Evolutionary conservation across 352 stramenopile species (phyloP), one percentile per base, ranked within the genome.

Genomic region (Pythium insidiosum): DNA sequence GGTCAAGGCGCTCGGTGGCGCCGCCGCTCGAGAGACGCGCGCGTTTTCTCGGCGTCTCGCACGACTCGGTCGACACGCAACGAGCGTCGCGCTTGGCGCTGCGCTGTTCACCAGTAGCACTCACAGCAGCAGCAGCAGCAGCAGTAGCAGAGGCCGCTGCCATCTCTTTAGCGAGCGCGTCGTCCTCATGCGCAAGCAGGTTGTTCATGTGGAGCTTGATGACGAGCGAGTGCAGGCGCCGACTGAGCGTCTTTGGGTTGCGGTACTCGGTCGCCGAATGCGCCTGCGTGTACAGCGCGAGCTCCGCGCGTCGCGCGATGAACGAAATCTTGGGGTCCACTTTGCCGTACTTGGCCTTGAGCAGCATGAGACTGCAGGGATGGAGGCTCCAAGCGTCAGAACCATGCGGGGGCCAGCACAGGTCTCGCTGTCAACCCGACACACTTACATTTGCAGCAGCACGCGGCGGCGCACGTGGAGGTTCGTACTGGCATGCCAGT

Each of bases 261-360:
- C 59, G 44, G 43, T 68, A 68, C 41, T 68, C 59, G 40, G 25
- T 12, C 1, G 49, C 24, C 3, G 59, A 62, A 47, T 56, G 50
- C 28, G 59, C 59, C 22, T 62, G 54, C 4, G 59, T 52, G 47
- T 64, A 68, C 21, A 68, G 45, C 12, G 59, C 59, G 11, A 68
- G 38, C 47, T 68, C 59, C 20, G 59, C 55, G 13, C 59, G 59
- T 5, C 59, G 54, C 16, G 54, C 59, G 24, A 68, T 61, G 48
- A 55, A 58, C 41, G 59, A 68, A 30, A 65, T 68, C 23, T 59
- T 61, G 29, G 43, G 38, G 37, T 68, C 59, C 21, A 68, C 49
- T 30, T 60, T 55, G 19, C 59, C 59, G 19, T 61, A 68, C 47
- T 64, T 64, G 42, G 48, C 48, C 48, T 68, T 68, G 43, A 68